Percentiles rank a stretch among this genome's conserved stretches.
These are phyloP conservation scores for Helichrysum umbraculigerum DNA, from an alignment of 129 eudicot genomes.

Conservation along the genomic window DNA sequence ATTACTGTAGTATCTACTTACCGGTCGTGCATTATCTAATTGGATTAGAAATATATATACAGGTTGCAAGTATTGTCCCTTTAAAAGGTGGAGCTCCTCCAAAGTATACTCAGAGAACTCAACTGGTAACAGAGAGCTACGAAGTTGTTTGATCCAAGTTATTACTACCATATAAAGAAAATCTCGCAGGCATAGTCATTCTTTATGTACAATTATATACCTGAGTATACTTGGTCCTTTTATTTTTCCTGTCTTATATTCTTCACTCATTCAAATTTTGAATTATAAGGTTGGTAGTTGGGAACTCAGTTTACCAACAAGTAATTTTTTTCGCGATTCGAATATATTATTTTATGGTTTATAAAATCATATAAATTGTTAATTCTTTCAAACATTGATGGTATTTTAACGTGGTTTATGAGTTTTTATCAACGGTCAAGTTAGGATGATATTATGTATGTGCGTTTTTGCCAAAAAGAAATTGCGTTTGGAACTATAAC, in stretches of 20 bases:
- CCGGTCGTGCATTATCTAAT: background rate
- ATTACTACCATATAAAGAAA: background rate
- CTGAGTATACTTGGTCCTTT: background rate
- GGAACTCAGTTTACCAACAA: background rate
- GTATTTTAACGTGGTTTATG: too few relatives aligned
- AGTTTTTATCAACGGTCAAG: too few relatives aligned
- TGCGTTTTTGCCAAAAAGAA: too few relatives aligned
- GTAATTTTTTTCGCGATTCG: background rate
- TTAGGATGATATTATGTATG: too few relatives aligned
- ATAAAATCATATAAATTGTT: background rate
- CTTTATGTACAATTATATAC: conserved; percentile 6
- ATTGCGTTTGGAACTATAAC: too few relatives aligned
- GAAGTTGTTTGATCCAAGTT: conserved; percentile 65
- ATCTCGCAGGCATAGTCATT: background rate
- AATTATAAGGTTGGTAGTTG: conserved; percentile 8
- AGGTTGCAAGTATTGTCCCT: conserved; percentile 78
- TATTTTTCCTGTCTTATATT: background rate
- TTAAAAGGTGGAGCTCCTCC: conserved; percentile 81
- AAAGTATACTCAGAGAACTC: conserved; percentile 73
- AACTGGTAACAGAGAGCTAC: conserved; percentile 71
- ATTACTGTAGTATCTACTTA: background rate
- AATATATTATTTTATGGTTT: background rate
- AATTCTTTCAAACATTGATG: background rate
- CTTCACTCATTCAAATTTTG: conserved; percentile 8
- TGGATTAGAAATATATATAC: conserved; percentile 7